Conservation (phyloP, 371 early-diverging fungal species). For the Apophysomyces trapeziformis region DNA sequence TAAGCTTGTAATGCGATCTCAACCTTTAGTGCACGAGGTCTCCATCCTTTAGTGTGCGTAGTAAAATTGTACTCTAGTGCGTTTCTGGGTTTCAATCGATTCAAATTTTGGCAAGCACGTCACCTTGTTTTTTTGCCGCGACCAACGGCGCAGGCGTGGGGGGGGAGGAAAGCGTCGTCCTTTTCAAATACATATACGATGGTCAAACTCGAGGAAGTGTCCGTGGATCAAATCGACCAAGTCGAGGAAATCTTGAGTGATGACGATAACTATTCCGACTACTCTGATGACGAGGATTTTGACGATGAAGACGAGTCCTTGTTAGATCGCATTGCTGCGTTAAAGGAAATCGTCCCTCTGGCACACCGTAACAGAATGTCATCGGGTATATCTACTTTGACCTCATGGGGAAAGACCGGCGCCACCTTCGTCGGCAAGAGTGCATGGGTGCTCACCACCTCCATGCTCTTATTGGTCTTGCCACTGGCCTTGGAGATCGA, state of each 20-base stretch:
- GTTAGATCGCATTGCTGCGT: constrained; percentile 72
- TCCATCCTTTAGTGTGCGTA: no score
- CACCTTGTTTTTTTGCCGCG: constrained; percentile 3
- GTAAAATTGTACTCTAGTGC: no score
- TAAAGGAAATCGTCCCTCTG: constrained; percentile 78
- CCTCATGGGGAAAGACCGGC: constrained; percentile 61
- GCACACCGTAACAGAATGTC: constrained; percentile 67
- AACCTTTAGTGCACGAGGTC: no score
- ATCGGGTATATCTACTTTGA: constrained; percentile 53
- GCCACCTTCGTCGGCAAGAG: constrained; percentile 71
- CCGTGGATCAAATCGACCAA: constrained; percentile 50
- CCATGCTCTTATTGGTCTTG: constrained; percentile 75
- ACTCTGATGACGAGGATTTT: constrained; percentile 59
- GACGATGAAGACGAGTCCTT: constrained; percentile 65
- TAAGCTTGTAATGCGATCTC: no score
- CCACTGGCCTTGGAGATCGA: constrained; percentile 78
- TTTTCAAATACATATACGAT: constrained; percentile 27
- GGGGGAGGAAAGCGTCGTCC: background rate
- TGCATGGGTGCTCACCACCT: constrained; percentile 83
- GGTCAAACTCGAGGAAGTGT: constrained; percentile 62
- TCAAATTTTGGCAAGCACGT: background rate
- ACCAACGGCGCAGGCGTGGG: background rate
- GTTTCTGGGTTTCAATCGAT: background rate
- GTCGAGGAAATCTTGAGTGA: constrained; percentile 45
- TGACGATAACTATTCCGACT: constrained; percentile 61